These are phyloP conservation scores for Argentina anserina DNA, from an alignment of 306 rosid species.

Conservation along the genomic window DNA sequence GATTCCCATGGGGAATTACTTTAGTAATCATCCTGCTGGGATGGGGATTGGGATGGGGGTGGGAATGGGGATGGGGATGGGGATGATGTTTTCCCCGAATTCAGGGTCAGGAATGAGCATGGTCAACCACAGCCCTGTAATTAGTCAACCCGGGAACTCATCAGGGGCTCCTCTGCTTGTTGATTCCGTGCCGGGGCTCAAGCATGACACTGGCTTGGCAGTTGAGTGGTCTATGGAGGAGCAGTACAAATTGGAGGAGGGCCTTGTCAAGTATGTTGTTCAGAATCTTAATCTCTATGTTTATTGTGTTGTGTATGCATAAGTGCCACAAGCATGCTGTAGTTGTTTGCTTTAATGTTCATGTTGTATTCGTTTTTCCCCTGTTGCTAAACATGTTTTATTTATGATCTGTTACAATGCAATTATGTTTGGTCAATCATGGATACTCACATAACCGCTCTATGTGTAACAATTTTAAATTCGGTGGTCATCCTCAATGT, in stretches of 20 bases:
- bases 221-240: slow-evolving; percentile 98
- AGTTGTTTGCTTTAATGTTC: background rate
- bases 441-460: background rate
- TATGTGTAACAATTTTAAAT: background rate
- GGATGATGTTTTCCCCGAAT: slow-evolving; percentile 63
- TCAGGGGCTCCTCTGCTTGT: slow-evolving; percentile 64
- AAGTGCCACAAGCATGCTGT: background rate
- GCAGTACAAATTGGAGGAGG: slow-evolving; percentile 79
- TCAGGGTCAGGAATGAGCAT: slow-evolving; percentile 29
- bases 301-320: background rate
- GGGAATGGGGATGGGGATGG: slow-evolving; percentile 15
- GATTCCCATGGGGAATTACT: slow-evolving; percentile 76
- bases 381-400: background rate
- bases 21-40: slow-evolving; percentile 40
- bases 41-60: slow-evolving; percentile 28
- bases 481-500: background rate
- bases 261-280: slow-evolving; percentile 71
- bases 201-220: slow-evolving; percentile 85
- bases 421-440: background rate
- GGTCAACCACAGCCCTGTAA: slow-evolving; percentile 47
- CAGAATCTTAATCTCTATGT: background rate
- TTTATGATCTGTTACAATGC: background rate
- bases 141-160: slow-evolving; percentile 53
- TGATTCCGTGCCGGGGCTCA: slow-evolving; percentile 83
- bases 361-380: background rate